A percentile compares a stretch with the other conserved stretches of the same genome.
Conservation (phyloP, 495 filamentous ascomycete genomes). For the Xylaria grammica region DNA sequence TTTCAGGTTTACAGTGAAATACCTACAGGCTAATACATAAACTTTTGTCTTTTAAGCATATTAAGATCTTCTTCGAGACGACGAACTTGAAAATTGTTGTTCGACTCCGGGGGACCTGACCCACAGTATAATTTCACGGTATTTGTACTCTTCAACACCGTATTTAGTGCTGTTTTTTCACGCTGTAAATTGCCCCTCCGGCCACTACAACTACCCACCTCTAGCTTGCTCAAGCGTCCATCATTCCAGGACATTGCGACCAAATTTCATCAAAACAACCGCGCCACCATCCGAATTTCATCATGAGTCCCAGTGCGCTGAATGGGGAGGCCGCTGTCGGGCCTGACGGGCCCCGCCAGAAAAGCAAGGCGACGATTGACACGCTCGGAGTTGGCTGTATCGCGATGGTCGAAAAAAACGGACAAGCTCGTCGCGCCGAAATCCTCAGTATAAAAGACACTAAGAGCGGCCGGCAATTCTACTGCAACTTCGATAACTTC, state of each 20-base stretch:
- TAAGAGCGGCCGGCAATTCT: conserved; percentile 83
- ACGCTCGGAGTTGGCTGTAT: conserved; percentile 66
- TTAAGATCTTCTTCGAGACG: too few relatives aligned
- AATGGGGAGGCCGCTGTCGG: conserved; percentile 53
- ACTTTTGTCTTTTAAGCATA: too few relatives aligned
- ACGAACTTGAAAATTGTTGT: too few relatives aligned
- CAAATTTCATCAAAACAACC: conserved; percentile 30
- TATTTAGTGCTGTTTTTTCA: not conserved
- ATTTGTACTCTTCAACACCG: not conserved
- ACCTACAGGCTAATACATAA: not conserved
- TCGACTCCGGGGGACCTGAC: too few relatives aligned
- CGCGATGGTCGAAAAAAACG: conserved; percentile 65
- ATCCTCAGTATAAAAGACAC: conserved; percentile 86
- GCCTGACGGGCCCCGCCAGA: conserved; percentile 62
- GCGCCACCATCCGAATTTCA: conserved; percentile 30
- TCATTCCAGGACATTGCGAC: conserved; percentile 2
- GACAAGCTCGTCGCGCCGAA: conserved; percentile 86
- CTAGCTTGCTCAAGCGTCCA: not conserved
- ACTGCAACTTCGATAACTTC: conserved; percentile 98
- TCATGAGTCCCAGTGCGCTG: conserved; percentile 47
- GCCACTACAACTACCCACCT: conserved; percentile 15
- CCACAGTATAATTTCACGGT: conserved; percentile 1
- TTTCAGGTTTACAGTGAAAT: not conserved
- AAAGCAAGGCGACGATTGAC: conserved; percentile 77
- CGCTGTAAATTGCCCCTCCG: conserved; percentile 33